These are phyloP conservation scores for Dothistroma septosporum DNA, from an alignment of 2,329 filamentous ascomycete species.

Conservation along the genomic window DNA sequence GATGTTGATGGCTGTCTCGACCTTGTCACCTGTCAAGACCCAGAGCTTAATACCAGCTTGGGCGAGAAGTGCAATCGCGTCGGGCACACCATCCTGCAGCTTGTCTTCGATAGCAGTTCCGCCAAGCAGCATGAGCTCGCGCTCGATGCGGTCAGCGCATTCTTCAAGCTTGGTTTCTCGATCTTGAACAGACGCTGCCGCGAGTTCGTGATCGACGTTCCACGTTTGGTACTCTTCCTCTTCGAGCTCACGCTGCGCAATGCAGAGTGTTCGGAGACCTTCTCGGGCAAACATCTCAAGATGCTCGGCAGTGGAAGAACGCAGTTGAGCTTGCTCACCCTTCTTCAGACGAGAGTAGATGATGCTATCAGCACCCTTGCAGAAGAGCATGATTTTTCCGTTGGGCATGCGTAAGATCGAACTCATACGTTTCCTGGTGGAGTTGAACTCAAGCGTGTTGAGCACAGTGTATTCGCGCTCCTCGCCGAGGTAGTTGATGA, in stretches of 20 bases:
- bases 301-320: slow-evolving; percentile 81
- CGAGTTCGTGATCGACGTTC: slow-evolving; percentile 82
- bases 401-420: slow-evolving; percentile 94
- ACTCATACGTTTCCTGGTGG: slow-evolving; percentile 94
- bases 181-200: slow-evolving; percentile 75
- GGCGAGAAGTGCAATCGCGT: slow-evolving; percentile 86
- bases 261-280: slow-evolving; percentile 88
- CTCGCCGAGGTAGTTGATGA: slow-evolving; percentile 80
- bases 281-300: slow-evolving; percentile 96
- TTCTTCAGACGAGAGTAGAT: slow-evolving; percentile 87
- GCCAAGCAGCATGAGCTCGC: slow-evolving; percentile 79
- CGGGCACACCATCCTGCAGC: slow-evolving; percentile 92
- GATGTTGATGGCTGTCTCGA: slow-evolving; percentile 99
- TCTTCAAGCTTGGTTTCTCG: slow-evolving; percentile 91
- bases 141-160: slow-evolving; percentile 85
- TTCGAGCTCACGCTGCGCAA: slow-evolving; percentile 74
- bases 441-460: slow-evolving; percentile 97
- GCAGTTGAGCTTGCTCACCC: slow-evolving; percentile 80
- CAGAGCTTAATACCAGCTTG: slow-evolving; percentile 96
- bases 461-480: slow-evolving; percentile 82
- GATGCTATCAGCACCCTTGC: slow-evolving; percentile 95
- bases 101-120: slow-evolving; percentile 97
- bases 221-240: slow-evolving; percentile 82
- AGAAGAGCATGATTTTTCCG: slow-evolving; percentile 82
- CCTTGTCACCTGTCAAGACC: slow-evolving; percentile 97